Evolutionary conservation across 2,329 filamentous ascomycete species (phyloP), one percentile per base, ranked within the genome.

Genomic region (Curvularia sp.): DNA sequence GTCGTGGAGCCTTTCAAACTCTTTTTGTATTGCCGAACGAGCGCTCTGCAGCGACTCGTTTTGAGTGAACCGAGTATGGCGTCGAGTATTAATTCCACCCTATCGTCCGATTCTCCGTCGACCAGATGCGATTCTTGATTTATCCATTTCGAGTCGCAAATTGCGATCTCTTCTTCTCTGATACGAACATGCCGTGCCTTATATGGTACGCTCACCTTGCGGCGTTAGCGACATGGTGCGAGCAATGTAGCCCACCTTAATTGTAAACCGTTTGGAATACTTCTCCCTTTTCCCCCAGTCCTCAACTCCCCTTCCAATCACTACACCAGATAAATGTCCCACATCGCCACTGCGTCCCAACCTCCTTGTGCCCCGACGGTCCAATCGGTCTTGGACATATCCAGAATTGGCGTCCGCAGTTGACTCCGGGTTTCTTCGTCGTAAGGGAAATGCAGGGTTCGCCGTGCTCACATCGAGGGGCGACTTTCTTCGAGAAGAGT

Each of bases 371-470:
- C 0, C 93, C 95, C 24, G 89, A 91, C 1, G 93, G 93, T 0
- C 93, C 94, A 1, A 98, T 79, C 4, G 95, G 95, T 41, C 89
- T 85, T 13, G 48, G 75, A 70, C 88, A 90, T 70, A 89, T 88
- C 85, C 85, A 90, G 71, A 89, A 90, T 8, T 83, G 83, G 26
- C 87, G 79, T 0, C 88, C 87, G 63, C 84, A 89, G 70, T 98
- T 99, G 62, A 91, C 80, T 1, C 95, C 95, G 0, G 92, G 84
- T 73, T 98, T 98, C 80, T 94, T 97, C 0, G 93, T 97, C 18
- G 88, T 85, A 51, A 94, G 80, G 64, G 84, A 91, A 63, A 93
- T 90, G 77, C 95, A 98, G 2, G 91, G 90, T 68, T 98, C 93
- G 53, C 87, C 83, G 72, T 99, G 95, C 67, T 97, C 93, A 73